Conservation (phyloP, 2,329 filamentous ascomycete genomes). For the Aciculosporium take region DNA sequence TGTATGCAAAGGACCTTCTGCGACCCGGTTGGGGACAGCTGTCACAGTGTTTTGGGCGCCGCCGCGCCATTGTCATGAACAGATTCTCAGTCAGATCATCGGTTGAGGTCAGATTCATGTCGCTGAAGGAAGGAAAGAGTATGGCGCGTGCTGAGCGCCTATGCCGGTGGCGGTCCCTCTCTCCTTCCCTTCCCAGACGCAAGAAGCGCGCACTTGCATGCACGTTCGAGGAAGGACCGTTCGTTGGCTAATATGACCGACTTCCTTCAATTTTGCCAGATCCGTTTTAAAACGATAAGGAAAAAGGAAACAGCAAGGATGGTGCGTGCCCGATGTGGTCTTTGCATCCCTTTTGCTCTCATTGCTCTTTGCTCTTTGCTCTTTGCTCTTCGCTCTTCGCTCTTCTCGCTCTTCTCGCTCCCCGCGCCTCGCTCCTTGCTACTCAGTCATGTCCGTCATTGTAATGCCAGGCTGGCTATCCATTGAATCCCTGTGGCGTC, state of each 20-base stretch:
- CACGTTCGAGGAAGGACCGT: background rate
- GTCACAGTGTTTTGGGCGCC: background rate
- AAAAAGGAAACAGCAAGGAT: background rate
- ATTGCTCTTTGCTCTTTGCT: no score
- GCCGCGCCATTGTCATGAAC: constrained; percentile 4
- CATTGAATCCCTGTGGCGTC: no score
- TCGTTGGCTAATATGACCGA: background rate
- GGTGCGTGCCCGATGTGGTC: no score
- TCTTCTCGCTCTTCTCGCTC: no score
- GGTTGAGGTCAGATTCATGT: constrained; percentile 5
- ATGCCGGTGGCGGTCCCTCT: background rate
- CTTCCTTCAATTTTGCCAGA: background rate
- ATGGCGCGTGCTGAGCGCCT: constrained; percentile 2
- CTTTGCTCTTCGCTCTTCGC: no score
- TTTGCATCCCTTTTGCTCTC: no score
- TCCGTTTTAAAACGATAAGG: background rate
- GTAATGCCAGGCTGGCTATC: no score
- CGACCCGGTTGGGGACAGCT: constrained; percentile 3
- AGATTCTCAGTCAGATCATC: constrained; percentile 6
- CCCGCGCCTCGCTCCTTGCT: no score
- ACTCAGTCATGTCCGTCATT: no score
- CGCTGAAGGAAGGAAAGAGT: constrained; percentile 3
- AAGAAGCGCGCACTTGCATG: background rate
- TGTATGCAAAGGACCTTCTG: constrained; percentile 4
- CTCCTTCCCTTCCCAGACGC: background rate